Conservation (phyloP, 352 stramenopile species). For the Globisporangium splendens region DNA sequence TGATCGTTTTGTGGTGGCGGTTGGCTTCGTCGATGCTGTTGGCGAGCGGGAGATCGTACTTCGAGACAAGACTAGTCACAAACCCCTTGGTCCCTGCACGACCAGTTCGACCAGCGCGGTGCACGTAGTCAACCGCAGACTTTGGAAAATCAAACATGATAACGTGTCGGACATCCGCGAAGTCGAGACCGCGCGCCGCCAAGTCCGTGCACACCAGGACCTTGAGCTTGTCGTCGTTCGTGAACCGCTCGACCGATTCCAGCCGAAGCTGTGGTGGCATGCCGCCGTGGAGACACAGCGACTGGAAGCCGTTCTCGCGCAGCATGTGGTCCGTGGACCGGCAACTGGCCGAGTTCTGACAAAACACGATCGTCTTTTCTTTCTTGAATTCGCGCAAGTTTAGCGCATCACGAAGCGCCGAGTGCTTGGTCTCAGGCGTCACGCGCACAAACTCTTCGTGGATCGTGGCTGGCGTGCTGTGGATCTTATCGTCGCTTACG, state of each 20-base stretch:
- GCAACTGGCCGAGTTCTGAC: slow-evolving; percentile 65
- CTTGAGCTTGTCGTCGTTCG: slow-evolving; percentile 29
- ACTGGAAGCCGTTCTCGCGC: slow-evolving; percentile 61
- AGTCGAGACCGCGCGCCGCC: slow-evolving; percentile 90
- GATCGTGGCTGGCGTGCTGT: slow-evolving; percentile 60
- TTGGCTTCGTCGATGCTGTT: slow-evolving; percentile 69
- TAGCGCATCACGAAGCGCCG: slow-evolving; percentile 56
- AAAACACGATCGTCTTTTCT: slow-evolving; percentile 76
- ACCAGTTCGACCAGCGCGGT: slow-evolving; percentile 80
- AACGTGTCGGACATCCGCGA: slow-evolving; percentile 86
- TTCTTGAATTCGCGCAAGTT: slow-evolving; percentile 28
- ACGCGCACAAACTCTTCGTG: slow-evolving; percentile 69
- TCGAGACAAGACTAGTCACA: slow-evolving; percentile 76
- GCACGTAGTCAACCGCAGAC: slow-evolving; percentile 92
- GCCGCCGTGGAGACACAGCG: slow-evolving; percentile 71
- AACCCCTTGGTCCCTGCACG: slow-evolving; percentile 52
- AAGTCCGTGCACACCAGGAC: slow-evolving; percentile 94
- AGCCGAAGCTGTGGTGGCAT: slow-evolving; percentile 59
- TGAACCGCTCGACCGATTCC: slow-evolving; percentile 56
- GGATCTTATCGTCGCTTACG: slow-evolving; percentile 63
- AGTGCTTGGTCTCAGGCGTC: slow-evolving; percentile 62
- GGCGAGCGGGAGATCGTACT: slow-evolving; percentile 60
- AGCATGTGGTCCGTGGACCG: slow-evolving; percentile 83
- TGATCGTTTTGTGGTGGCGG: slow-evolving; percentile 45
- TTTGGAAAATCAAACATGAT: slow-evolving; percentile 93